Base-by-base conservation (phyloP, 768 basidiomycete genomes). In the Suillus cothurnatus region DNA sequence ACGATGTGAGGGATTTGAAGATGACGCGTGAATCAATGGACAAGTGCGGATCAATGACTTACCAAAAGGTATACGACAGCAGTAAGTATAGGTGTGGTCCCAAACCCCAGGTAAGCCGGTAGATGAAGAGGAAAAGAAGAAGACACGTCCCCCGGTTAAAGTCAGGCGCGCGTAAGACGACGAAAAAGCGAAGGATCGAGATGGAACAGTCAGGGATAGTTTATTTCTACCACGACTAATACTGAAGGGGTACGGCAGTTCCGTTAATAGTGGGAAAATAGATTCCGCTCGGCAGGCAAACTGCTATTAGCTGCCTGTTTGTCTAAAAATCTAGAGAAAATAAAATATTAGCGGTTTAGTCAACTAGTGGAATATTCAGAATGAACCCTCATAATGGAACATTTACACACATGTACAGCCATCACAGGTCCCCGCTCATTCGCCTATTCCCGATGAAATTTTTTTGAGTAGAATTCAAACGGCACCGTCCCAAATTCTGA, bases 361-460 rank as follows among this genome's bases (percentile, higher is more conserved):
- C n/a, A n/a, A n/a, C n/a, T n/a, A n/a, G n/a, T n/a, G n/a, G n/a
- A n/a, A n/a, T n/a, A n/a, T 50, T 50, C 2, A 26, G n/a, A 47
- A 50, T 53, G 52, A 34, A 26, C 26, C 50, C 32, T 55, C 53
- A 55, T 53, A 53, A 53, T 53, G 52, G 52, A 53, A 31, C 74
- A 74, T 75, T 64, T 75, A 72, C 74, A 77, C 76, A 77, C n/a
- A n/a, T n/a, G n/a, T n/a, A n/a, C 76, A 77, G 76, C 76, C 76
- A 69, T 77, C 72, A 66, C 69, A 77, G 76, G 76, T 77, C 76
- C 76, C 76, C 76, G 76, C 76, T 64, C 61, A 47, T 50, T 78
- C 76, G 76, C 76, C 71, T 78, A 77, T 78, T 71, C 68, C 76
- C 77, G 76, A 64, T 69, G 72, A 76, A 77, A 77, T 19, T 70